Conservation (phyloP, 805 yeast genomes). For the Yamadazyma olivae region DNA sequence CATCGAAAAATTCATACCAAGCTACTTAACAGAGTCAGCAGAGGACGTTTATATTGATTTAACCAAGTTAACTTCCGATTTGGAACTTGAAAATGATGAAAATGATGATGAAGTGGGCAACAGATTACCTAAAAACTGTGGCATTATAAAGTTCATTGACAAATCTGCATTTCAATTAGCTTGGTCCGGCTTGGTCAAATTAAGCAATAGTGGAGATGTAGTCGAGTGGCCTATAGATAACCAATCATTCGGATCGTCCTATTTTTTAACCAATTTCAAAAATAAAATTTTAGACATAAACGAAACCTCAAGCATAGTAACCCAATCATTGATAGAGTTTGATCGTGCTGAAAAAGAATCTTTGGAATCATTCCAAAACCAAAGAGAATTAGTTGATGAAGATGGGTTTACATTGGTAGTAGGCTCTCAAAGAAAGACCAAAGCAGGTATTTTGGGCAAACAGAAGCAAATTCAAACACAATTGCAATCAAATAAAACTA, state of each 20-base stretch:
- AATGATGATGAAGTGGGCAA: constrained; percentile 20
- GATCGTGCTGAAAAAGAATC: constrained; percentile 67
- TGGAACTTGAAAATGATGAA: constrained; percentile 26
- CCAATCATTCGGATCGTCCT: constrained; percentile 28
- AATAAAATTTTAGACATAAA: constrained; percentile 45
- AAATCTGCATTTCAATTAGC: constrained; percentile 65
- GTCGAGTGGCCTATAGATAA: constrained; percentile 39
- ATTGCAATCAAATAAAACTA: constrained; percentile 33
- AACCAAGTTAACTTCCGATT: constrained; percentile 57
- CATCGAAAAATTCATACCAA: constrained; percentile 43
- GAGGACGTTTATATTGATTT: constrained; percentile 53
- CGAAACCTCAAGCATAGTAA: constrained; percentile 52
- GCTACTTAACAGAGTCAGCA: constrained; percentile 36
- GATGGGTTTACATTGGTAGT: constrained; percentile 94
- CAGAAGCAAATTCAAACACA: constrained; percentile 36
- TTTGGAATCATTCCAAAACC: constrained; percentile 50
- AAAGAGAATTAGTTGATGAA: constrained; percentile 72
- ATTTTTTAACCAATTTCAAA: constrained; percentile 40
- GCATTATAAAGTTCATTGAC: constrained; percentile 72
- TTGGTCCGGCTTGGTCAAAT: constrained; percentile 55
- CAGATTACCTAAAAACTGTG: constrained; percentile 70
- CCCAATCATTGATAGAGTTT: constrained; percentile 62
- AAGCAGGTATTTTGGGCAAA: constrained; percentile 65
- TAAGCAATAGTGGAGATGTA: constrained; percentile 21
- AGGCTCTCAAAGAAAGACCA: constrained; percentile 79